These are phyloP conservation scores for Gnaphalium uliginosum DNA, from an alignment of 129 eudicot genomes.

Conservation along the genomic window DNA sequence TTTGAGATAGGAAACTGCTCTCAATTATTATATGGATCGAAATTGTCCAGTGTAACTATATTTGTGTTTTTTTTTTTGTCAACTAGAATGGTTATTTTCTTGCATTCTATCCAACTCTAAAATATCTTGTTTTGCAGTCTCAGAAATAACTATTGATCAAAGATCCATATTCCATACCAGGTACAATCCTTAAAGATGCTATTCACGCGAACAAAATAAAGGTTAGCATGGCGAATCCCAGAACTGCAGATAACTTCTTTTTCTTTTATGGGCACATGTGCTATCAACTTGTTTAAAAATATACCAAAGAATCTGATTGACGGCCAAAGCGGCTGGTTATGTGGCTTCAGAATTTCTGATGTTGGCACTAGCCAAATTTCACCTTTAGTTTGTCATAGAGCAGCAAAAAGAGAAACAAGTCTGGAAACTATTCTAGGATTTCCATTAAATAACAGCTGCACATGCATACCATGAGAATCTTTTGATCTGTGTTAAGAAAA, in stretches of 20 bases:
- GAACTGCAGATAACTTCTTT: not conserved
- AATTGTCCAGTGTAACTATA: no score
- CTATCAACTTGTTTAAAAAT: not conserved
- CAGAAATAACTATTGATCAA: not conserved
- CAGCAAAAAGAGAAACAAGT: not conserved
- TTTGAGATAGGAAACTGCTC: not conserved
- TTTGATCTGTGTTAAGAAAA: not conserved
- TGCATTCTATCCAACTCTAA: not conserved
- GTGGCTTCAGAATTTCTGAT: not conserved
- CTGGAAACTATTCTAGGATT: not conserved
- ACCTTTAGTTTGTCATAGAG: not conserved
- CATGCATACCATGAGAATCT: not conserved
- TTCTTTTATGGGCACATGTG: not conserved
- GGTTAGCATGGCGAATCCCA: not conserved
- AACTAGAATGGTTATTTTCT: not conserved
- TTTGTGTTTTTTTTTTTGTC: no score
- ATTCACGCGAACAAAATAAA: not conserved
- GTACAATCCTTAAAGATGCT: constrained; percentile 9
- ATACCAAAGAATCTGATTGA: not conserved
- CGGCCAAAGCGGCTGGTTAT: not conserved
- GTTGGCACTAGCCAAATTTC: not conserved
- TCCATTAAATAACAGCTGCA: not conserved
- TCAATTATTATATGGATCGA: not conserved
- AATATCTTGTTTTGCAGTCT: not conserved
- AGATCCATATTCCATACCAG: not conserved